Conservation (phyloP, 176 grass and related monocot species). For the Canna indica region DNA sequence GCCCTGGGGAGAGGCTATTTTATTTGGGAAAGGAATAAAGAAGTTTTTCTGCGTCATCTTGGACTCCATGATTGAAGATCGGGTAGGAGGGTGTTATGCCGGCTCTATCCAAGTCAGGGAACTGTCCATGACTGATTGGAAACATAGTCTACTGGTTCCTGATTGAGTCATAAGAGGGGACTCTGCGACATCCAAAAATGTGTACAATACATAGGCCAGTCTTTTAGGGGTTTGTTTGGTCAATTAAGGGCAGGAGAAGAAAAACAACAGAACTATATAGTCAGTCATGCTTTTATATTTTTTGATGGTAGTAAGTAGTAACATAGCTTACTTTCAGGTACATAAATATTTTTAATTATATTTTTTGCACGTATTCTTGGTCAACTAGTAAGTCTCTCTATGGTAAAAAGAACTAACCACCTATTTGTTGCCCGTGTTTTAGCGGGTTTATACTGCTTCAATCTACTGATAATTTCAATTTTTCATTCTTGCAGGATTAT, state of each 20-base stretch:
- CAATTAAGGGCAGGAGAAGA: not conserved
- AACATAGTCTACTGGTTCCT: not conserved
- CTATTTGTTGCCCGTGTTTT: not conserved
- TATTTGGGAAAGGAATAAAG: not conserved
- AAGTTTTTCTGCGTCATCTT: not conserved
- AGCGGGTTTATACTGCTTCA: not conserved
- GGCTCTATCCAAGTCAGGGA: not conserved
- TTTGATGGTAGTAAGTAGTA: not conserved
- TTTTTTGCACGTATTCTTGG: not conserved
- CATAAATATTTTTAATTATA: not conserved
- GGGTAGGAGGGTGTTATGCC: not conserved
- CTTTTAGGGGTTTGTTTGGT: not conserved
- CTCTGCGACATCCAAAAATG: not conserved
- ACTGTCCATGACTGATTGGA: not conserved
- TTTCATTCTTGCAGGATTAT: slow-evolving; percentile 58
- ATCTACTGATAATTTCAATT: slow-evolving; percentile 19
- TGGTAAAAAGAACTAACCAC: not conserved
- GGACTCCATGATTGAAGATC: not conserved
- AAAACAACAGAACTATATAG: no score
- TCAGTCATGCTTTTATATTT: no score
- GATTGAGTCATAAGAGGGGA: not conserved
- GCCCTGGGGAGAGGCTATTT: no score
- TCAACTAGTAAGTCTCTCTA: not conserved
- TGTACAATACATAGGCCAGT: not conserved
- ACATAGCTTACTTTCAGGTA: not conserved